A percentile compares a stretch with the other conserved stretches of the same genome.
Conservation (phyloP, 768 basidiomycete species). For the Macrocybe gigantea region DNA sequence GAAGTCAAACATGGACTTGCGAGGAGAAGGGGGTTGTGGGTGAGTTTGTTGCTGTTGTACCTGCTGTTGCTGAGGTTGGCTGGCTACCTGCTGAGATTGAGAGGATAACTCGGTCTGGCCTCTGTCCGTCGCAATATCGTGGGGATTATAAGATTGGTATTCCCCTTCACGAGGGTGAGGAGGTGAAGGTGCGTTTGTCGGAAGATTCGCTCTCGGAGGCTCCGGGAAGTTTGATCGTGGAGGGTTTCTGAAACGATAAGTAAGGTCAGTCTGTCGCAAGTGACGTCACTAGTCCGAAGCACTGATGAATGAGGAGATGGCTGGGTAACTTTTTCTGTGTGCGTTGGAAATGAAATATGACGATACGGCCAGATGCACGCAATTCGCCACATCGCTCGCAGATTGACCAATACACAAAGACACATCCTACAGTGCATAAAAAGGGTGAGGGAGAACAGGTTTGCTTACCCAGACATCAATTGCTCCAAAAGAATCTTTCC, state of each 20-base stretch:
- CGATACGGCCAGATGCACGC: too few species aligned
- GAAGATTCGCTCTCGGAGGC: slow-evolving; percentile 30
- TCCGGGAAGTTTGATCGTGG: slow-evolving; percentile 49
- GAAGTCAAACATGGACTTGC: slow-evolving; percentile 82
- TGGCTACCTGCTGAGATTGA: slow-evolving; percentile 17
- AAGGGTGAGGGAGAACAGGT: slow-evolving; percentile 6
- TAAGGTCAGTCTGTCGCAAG: slow-evolving; percentile 10
- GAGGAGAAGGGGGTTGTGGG: slow-evolving; percentile 59
- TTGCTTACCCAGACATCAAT: slow-evolving; percentile 72
- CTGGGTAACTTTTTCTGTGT: slow-evolving; percentile 2
- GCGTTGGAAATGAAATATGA: too few species aligned
- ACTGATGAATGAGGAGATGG: slow-evolving; percentile 16
- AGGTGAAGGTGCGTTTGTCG: slow-evolving; percentile 39
- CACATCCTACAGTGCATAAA: background rate
- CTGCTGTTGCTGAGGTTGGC: slow-evolving; percentile 16
- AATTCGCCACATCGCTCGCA: too few species aligned
- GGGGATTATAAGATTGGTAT: slow-evolving; percentile 36
- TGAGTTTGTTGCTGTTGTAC: slow-evolving; percentile 27
- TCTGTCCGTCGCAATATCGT: slow-evolving; percentile 33
- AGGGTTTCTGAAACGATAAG: slow-evolving; percentile 30
- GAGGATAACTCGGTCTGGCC: too few species aligned
- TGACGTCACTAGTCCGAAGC: slow-evolving; percentile 9
- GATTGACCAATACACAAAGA: too few species aligned
- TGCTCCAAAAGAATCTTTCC: slow-evolving; percentile 76
- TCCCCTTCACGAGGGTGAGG: slow-evolving; percentile 44